Percentiles rank a stretch among this genome's conserved stretches.
These are phyloP conservation scores for Triticum dicoccoides DNA, from an alignment of 176 grass and related monocot genomes.

Conservation along the genomic window DNA sequence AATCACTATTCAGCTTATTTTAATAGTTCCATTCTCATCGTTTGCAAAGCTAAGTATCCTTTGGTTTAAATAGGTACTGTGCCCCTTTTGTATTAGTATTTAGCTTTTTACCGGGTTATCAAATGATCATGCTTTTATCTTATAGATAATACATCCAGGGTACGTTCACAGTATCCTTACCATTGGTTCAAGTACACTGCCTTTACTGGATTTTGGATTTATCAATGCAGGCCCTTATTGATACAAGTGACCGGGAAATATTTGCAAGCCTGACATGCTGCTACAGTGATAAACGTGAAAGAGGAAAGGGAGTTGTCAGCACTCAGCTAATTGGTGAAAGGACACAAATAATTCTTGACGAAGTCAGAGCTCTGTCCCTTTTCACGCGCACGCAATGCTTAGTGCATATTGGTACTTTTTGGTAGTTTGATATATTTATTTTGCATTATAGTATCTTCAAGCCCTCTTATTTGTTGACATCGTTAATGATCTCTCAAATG, in stretches of 20 bases:
- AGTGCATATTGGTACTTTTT: conserved; percentile 75
- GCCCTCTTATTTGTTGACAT: background rate
- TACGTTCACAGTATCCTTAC: conserved; percentile 11
- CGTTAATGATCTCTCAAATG: conserved; percentile 34
- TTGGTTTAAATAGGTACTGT: conserved; percentile 8
- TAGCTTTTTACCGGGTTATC: background rate
- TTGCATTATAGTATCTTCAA: conserved; percentile 31
- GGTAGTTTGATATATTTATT: conserved; percentile 24
- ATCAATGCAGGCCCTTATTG: conserved; percentile 68
- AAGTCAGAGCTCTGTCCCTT: conserved; percentile 73
- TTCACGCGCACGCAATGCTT: conserved; percentile 80
- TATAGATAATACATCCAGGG: conserved; percentile 3
- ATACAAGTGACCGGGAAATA: conserved; percentile 89
- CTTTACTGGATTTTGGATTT: conserved; percentile 31
- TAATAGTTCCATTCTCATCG: background rate
- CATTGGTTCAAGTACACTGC: conserved; percentile 3
- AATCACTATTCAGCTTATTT: background rate
- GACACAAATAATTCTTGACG: conserved; percentile 92
- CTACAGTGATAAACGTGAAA: conserved; percentile 70
- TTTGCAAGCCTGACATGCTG: conserved; percentile 90
- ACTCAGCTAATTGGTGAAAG: conserved; percentile 93
- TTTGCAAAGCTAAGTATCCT: conserved; percentile 12
- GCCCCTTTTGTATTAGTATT: conserved; percentile 6
- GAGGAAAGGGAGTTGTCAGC: conserved; percentile 79
- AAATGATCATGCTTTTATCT: conserved; percentile 22